phyloP scores from a whole-genome alignment of 192 early-diverging fungal genomes.

The Powellomyces hirtus region DNA sequence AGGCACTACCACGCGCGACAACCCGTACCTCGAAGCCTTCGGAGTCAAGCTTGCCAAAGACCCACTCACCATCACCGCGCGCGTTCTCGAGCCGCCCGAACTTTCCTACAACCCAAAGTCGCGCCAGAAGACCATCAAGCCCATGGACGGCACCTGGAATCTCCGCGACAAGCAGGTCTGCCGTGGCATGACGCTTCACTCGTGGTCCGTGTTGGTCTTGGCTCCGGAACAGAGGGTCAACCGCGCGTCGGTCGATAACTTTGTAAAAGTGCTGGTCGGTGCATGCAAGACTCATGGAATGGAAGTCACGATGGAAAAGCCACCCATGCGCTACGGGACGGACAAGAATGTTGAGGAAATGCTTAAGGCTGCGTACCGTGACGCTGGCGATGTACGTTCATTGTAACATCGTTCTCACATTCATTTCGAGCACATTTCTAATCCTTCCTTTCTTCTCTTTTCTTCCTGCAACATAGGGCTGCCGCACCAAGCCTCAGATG shows the following conservation, averaged over 20 bases:
- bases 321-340: constrained; percentile 15
- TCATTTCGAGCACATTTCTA: not conserved
- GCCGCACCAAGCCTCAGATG: constrained; percentile 56
- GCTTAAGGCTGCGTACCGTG: constrained; percentile 55
- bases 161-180: constrained; percentile 62
- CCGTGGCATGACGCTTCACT: constrained; percentile 53
- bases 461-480: constrained; percentile 1
- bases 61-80: constrained; percentile 41
- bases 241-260: constrained; percentile 44
- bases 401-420: not conserved
- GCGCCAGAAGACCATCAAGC: constrained; percentile 12
- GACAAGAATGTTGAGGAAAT: constrained; percentile 49
- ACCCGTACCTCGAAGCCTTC: constrained; percentile 66
- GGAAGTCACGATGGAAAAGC: constrained; percentile 26
- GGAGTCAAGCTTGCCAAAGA: constrained; percentile 27
- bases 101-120: constrained; percentile 35
- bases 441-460: not conserved
- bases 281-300: constrained; percentile 64
- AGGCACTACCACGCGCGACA: constrained; percentile 44
- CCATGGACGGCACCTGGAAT: constrained; percentile 71
- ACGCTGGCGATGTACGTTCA: constrained; percentile 38
- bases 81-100: constrained; percentile 67
- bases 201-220: constrained; percentile 72
- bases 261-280: constrained; percentile 57
- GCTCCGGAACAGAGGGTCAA: constrained; percentile 34